phyloP scores from a whole-genome alignment of 2,329 filamentous ascomycete species.

The Dactylonectria estremocensis region DNA sequence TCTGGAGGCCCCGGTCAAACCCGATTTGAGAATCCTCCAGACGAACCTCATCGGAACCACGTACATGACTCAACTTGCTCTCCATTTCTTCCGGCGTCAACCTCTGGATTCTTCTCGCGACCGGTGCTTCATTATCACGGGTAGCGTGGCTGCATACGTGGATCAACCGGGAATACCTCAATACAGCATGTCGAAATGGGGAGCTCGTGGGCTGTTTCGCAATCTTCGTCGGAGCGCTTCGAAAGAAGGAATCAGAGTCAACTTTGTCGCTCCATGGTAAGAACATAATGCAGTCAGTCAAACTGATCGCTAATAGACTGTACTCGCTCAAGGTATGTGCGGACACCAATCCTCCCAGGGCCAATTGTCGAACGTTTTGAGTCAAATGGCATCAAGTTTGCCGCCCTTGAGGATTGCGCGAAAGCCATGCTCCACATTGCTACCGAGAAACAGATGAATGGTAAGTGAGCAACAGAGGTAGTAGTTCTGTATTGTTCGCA shows the following conservation, averaged over 20 bases:
- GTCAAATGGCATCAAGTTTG: conserved; percentile 26
- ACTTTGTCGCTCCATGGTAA: conserved; percentile 28
- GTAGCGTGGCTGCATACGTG: conserved; percentile 26
- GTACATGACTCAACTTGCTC: conserved; percentile 26
- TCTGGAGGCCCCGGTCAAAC: background rate
- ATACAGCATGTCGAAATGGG: conserved; percentile 31
- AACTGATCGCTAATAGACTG: background rate
- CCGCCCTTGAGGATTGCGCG: conserved; percentile 22
- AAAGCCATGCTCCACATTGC: conserved; percentile 20
- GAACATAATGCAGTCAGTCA: background rate
- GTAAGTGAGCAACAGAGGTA: background rate
- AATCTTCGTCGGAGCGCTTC: conserved; percentile 26
- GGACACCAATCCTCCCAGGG: conserved; percentile 25
- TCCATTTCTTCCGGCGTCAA: conserved; percentile 26
- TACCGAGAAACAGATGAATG: conserved; percentile 6
- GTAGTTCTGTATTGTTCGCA: too few relatives aligned
- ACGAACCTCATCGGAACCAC: conserved; percentile 21
- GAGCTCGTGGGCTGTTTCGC: conserved; percentile 23
- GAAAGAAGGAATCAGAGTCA: conserved; percentile 26
- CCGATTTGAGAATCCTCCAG: conserved; percentile 23
- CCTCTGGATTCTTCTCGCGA: conserved; percentile 14
- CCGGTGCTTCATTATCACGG: conserved; percentile 29
- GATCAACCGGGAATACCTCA: conserved; percentile 32
- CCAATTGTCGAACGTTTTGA: conserved; percentile 25
- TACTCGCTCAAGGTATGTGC: conserved; percentile 25